A percentile compares a stretch with the other conserved stretches of the same genome.
phyloP scores from a whole-genome alignment of 148 eudicot species.

The Euryodendron excelsum region DNA sequence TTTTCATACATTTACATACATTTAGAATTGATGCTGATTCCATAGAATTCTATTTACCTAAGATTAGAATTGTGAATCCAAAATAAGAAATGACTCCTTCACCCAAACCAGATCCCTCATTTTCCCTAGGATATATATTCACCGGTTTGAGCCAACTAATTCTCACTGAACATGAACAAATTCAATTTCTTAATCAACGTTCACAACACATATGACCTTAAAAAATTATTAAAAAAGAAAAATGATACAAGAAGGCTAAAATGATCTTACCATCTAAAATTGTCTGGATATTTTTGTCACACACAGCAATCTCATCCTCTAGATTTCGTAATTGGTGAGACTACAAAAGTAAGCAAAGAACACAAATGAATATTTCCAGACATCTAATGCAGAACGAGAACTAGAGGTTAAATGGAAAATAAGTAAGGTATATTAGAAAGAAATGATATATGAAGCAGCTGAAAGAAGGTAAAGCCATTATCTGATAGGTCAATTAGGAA shows the following conservation, averaged over 20 bases:
- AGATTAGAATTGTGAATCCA: background rate
- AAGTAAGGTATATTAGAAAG: background rate
- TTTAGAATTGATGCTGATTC: too few species aligned
- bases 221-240: background rate
- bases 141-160: background rate
- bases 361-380: background rate
- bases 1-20: background rate
- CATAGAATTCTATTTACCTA: too few species aligned
- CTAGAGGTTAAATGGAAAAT: background rate
- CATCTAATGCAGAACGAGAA: background rate
- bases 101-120: background rate
- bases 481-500: background rate
- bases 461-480: background rate
- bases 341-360: conserved; percentile 28
- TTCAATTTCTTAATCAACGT: background rate
- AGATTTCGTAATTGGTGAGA: conserved; percentile 37
- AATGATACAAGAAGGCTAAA: conserved; percentile 7
- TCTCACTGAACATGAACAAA: background rate
- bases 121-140: too few species aligned
- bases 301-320: conserved; percentile 45
- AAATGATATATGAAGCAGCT: background rate
- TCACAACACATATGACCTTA: background rate
- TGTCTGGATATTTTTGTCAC: conserved; percentile 46
- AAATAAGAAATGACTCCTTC: background rate
- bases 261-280: conserved; percentile 45